Percentiles rank a stretch among this genome's conserved stretches.
Conservation (phyloP, 805 yeast species). For the Barnettozyma populi region DNA sequence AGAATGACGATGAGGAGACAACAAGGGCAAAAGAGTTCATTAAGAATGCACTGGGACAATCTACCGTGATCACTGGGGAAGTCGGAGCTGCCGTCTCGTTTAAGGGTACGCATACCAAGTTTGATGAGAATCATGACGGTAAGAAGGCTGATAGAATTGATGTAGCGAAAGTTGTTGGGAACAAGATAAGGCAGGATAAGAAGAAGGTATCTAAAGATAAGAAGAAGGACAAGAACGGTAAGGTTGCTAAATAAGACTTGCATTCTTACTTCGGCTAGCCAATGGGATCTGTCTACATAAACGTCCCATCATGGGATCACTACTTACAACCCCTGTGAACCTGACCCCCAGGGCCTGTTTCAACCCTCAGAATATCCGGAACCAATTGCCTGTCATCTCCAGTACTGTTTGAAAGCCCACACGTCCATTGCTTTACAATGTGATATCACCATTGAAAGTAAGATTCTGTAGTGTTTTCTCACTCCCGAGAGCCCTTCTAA, state of each 20-base stretch:
- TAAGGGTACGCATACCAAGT: slow-evolving; percentile 49
- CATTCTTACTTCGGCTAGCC: too few relatives aligned
- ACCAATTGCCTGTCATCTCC: too few relatives aligned
- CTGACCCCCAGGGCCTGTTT: too few relatives aligned
- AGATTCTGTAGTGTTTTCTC: too few relatives aligned
- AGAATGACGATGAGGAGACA: slow-evolving; percentile 23
- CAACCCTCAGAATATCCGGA: too few relatives aligned
- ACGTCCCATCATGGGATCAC: too few relatives aligned
- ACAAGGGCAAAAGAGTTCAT: slow-evolving; percentile 44
- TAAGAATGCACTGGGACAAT: slow-evolving; percentile 33
- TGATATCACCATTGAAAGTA: too few relatives aligned
- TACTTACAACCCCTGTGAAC: too few relatives aligned
- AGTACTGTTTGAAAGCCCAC: too few relatives aligned
- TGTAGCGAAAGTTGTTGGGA: slow-evolving; percentile 5
- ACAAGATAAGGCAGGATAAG: slow-evolving; percentile 9
- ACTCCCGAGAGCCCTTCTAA: too few relatives aligned
- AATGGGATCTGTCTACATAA: too few relatives aligned
- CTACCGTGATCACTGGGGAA: slow-evolving; percentile 16
- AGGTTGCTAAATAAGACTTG: slow-evolving; percentile 2
- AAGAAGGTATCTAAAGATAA: neutral
- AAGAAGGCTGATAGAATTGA: slow-evolving; percentile 3
- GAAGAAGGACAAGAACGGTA: slow-evolving; percentile 5
- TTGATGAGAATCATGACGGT: slow-evolving; percentile 22
- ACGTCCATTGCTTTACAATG: too few relatives aligned
- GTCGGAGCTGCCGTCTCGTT: slow-evolving; percentile 47